Percentiles rank a stretch among this genome's conserved stretches.
Conservation (phyloP, 2,329 filamentous ascomycete species). For the Rutstroemia sp. region DNA sequence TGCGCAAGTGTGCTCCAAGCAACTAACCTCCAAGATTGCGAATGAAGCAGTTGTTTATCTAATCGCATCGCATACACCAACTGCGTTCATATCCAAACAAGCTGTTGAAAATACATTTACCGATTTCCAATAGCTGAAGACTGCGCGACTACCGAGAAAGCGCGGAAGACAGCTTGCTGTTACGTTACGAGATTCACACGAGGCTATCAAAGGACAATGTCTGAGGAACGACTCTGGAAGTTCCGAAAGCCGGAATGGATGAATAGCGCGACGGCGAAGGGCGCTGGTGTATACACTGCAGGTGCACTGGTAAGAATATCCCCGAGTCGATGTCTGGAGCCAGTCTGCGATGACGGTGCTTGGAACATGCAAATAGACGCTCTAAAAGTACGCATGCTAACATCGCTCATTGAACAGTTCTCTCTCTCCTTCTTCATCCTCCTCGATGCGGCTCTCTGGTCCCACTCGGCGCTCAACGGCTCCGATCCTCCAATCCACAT, state of each 20-base stretch:
- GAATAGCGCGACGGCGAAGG: slow-evolving; percentile 56
- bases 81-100: no score
- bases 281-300: slow-evolving; percentile 54
- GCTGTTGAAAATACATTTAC: no score
- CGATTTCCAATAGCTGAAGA: no score
- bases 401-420: slow-evolving; percentile 39
- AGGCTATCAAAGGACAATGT: slow-evolving; percentile 35
- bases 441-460: slow-evolving; percentile 62
- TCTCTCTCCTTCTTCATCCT: slow-evolving; percentile 62
- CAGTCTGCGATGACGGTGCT: no score
- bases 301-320: slow-evolving; percentile 50
- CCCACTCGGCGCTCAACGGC: slow-evolving; percentile 51
- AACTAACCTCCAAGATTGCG: no score
- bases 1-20: no score
- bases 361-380: background rate
- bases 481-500: slow-evolving; percentile 48
- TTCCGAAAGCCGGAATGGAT: slow-evolving; percentile 61
- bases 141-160: no score
- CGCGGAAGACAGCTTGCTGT: no score
- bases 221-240: slow-evolving; percentile 61
- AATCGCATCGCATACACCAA: no score
- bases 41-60: no score
- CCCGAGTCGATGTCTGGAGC: background rate
- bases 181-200: background rate
- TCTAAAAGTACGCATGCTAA: background rate